Evolutionary conservation across 2,329 filamentous ascomycete species (phyloP), one percentile per base, ranked within the genome.

Genomic region (Penicillium janthinellum): DNA sequence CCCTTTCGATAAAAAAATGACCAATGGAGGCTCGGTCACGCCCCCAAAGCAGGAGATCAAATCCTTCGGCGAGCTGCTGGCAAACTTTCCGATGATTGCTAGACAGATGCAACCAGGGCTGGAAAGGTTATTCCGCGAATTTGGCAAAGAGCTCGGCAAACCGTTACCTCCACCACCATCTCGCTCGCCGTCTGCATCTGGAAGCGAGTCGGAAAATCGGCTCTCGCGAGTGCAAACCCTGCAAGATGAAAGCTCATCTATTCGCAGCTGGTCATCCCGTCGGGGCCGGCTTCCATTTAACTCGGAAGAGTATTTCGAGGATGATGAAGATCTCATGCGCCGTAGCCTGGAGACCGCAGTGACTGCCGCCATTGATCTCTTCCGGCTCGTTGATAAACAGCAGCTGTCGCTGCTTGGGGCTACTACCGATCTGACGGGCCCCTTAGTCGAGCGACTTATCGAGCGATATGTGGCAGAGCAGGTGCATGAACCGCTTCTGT

Each of bases 401-500:
- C 95, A 98, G 70, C 81, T 99, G 31, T 97, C 94, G 3, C 83
- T 96, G 38, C 83, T 99, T 4, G 95, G 93, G 17, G 91, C 93
- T 4, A 96, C 92, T 1, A 99, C 96, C 2, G 92, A 97, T 72
- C 79, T 99, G 54, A 98, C 95, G 0, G 94, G 95, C 0, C 91
- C 93, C 1, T 80, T 96, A 8, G 93, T 99, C 1, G 96, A 99
- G 78, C 88, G 91, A 62, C 83, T 99, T 69, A 97, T 99, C 65
- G 95, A 99, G 76, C 88, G 92, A 50, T 97, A 99, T 76, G 88
- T 99, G 44, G 87, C 91, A 0, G 95, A 98, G 73, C 94, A 96
- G 73, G 87, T 98, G 6, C 94, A 99, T 68, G 89, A 94, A 70
- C 79, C 83, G 0, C 84, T 96, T 31, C 80, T 99, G 10, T 99